Base-by-base conservation (phyloP, 108 stramenopile species). In the Craspedostauros australis region DNA sequence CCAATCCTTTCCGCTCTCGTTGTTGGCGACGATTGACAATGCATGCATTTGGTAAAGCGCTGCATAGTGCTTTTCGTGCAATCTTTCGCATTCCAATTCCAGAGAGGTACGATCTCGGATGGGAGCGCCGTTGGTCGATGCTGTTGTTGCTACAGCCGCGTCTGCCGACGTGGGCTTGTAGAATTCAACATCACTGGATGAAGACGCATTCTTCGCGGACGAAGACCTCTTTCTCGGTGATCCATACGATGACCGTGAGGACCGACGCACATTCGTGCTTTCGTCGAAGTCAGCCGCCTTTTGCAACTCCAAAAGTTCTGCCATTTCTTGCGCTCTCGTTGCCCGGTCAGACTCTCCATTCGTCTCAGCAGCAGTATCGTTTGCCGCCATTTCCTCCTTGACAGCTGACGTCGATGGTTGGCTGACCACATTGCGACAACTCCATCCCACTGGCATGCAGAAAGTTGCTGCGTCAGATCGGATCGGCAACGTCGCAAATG, bases 31-130 rank as follows among this genome's bases (percentile, higher is more conserved):
- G 7, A 80, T 21, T 4, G 32, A 22, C 11, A 56, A 68, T 19
- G 60, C 42, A 50, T 58, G 61, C 15, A 54, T 52, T 20, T 77
- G 67, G 39, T 81, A 88, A 7, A 84, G 29, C 38, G 67, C 74
- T 38, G 84, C 81, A 41, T 72, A 86, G 45, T 73, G 71, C 4
- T 52, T 64, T 42, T 91, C 90, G 49, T 91, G 90, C 26, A 77
- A 39, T 27, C 52, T 57, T 66, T 91, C 86, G 9, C 55, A 65
- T 21, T 64, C 29, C 5, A 64, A 50, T 51, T 91, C 90, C 22
- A 85, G n/a, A n/a, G n/a, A n/a, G n/a, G n/a, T n/a, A n/a, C n/a
- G n/a, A n/a, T n/a, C n/a, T n/a, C n/a, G n/a, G n/a, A n/a, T n/a
- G n/a, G n/a, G n/a, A n/a, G n/a, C n/a, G n/a, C n/a, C n/a, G n/a